Evolutionary conservation across 495 filamentous ascomycete genomes (phyloP).

Genomic region (Daldinia grandis): DNA sequence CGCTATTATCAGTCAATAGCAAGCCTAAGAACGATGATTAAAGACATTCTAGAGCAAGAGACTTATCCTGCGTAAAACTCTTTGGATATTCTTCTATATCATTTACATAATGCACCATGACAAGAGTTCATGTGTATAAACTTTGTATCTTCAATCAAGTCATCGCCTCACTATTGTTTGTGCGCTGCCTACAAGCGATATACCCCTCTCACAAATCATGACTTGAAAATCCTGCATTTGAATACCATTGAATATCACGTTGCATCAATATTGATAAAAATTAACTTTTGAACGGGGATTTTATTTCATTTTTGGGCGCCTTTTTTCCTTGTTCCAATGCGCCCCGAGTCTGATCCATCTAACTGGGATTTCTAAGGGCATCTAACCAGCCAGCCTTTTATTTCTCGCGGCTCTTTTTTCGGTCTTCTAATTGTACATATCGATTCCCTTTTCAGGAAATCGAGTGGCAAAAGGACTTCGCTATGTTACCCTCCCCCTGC

Average conservation of each 20-base stretch:
- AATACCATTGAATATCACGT: neutral
- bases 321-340: conserved; percentile 15
- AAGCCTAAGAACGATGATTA: conserved; percentile 29
- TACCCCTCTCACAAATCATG: too few species aligned
- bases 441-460: conserved; percentile 20
- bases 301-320: conserved; percentile 36
- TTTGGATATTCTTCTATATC: neutral
- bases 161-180: neutral
- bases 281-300: conserved; percentile 38
- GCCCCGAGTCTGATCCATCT: neutral
- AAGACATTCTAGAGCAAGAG: neutral
- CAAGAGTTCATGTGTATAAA: neutral
- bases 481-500: conserved; percentile 7
- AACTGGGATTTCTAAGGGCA: conserved; percentile 18
- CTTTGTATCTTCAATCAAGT: neutral
- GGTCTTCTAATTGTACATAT: conserved; percentile 35
- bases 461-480: conserved; percentile 27
- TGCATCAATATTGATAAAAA: neutral
- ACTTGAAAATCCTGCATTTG: neutral
- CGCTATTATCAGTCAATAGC: conserved; percentile 22
- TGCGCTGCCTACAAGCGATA: neutral
- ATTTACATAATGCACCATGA: neutral
- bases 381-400: conserved; percentile 25
- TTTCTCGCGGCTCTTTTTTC: conserved; percentile 23
- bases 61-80: neutral